Evolutionary conservation across 2,329 filamentous ascomycete species (phyloP).

Genomic region (Colletotrichum lupini): DNA sequence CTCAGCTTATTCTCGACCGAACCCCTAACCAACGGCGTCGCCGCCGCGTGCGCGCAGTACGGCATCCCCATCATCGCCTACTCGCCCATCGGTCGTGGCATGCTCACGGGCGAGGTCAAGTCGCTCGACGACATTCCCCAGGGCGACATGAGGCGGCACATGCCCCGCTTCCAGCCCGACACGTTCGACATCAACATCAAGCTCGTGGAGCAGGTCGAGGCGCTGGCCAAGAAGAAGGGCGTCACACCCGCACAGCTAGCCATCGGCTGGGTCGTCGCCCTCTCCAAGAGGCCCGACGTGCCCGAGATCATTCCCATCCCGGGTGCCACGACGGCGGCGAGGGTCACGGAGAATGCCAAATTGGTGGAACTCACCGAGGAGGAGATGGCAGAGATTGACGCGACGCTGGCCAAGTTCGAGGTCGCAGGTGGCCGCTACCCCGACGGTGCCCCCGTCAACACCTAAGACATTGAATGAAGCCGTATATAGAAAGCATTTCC

Average conservation of each 20-base stretch:
- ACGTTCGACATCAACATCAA: constrained; percentile 73
- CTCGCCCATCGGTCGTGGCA: constrained; percentile 72
- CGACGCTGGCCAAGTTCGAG: constrained; percentile 59
- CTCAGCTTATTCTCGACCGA: constrained; percentile 62
- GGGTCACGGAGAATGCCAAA: constrained; percentile 71
- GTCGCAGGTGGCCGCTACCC: constrained; percentile 62
- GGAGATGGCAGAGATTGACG: constrained; percentile 63
- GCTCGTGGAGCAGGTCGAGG: constrained; percentile 67
- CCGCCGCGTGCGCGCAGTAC: constrained; percentile 68
- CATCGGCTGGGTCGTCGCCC: constrained; percentile 68
- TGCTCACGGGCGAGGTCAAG: constrained; percentile 66
- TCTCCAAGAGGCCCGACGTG: constrained; percentile 63
- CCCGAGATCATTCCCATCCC: constrained; percentile 74
- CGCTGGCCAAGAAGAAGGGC: constrained; percentile 68
- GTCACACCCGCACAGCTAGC: constrained; percentile 73
- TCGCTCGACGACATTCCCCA: constrained; percentile 65
- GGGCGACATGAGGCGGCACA: constrained; percentile 55
- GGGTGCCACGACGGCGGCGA: constrained; percentile 66
- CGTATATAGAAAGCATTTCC: neutral
- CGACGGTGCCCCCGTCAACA: constrained; percentile 47
- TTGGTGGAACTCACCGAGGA: constrained; percentile 59
- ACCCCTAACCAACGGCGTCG: constrained; percentile 61
- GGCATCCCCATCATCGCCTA: constrained; percentile 79
- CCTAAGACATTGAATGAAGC: constrained; percentile 39
- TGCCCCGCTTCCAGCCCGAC: constrained; percentile 71